Evolutionary conservation across 2,329 filamentous ascomycete genomes (phyloP), one percentile per base, ranked within the genome.

Genomic region (Stylonectria norvegica): DNA sequence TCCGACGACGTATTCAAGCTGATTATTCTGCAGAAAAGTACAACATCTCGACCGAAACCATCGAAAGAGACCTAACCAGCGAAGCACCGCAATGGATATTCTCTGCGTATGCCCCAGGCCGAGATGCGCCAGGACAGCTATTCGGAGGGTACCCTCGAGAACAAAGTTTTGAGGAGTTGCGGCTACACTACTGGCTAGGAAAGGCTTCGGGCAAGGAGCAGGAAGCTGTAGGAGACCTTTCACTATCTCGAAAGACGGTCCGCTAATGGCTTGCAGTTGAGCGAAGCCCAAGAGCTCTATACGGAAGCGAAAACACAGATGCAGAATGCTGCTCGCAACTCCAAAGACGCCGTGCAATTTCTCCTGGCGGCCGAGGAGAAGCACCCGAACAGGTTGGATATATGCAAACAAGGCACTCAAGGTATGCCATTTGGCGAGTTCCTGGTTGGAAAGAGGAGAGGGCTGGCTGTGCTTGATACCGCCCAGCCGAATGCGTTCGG

Each of bases 131-230:
- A 0, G 79, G 80, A 14, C 89, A 95, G 64, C 73, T 96, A 1
- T 90, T 95, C 56, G 89, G 89, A 37, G 89, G 89, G 2, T 75
- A 73, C 31, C 73, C 79, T 5, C 77, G 89, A 14, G 91, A 97
- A 62, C 85, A 89, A 62, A 95, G 89, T 57, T 85, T 86, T 28
- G 91, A 97, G 62, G 91, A 97, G 65, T 77, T 95, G 60, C 78
- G 89, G 35, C 60, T 90, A 16, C 83, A 89, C 58, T 90, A 91
- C 57, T 70, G 81, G 55, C 57, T 60, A 37, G 78, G 78, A 2
- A 69, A 73, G 28, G 75, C 78, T 7, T 58, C 75, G 6, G 85
- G 86, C 1, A 85, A 82, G 40, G 65, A 70, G 10, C 67, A 76
- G 40, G 67, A 69, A 40, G 76, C 74, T 38, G 75, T 79, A 61